phyloP scores from a whole-genome alignment of 805 yeast species.

The Suhomyces vadensis region DNA sequence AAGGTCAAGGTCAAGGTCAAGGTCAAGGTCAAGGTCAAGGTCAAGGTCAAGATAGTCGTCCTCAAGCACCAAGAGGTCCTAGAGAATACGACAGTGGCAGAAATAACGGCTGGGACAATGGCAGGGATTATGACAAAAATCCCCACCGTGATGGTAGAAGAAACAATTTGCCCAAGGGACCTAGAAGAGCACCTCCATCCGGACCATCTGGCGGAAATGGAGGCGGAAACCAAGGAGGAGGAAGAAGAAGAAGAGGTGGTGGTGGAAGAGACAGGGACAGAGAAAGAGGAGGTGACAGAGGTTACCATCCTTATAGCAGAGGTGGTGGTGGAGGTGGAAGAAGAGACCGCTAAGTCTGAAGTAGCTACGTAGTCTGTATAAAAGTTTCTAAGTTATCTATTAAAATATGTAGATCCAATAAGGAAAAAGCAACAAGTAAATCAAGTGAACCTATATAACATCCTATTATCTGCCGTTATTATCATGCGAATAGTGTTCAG shows the following conservation, averaged over 20 bases:
- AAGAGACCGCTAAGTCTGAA: not conserved
- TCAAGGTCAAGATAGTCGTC: slow-evolving; percentile 5
- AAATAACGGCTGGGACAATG: slow-evolving; percentile 20
- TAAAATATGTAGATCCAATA: too few relatives aligned
- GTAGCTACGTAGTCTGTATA: too few relatives aligned
- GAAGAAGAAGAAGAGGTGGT: slow-evolving; percentile 25
- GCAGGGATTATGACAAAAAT: slow-evolving; percentile 16
- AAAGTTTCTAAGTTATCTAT: too few relatives aligned
- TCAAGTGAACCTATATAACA: too few relatives aligned
- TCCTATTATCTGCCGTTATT: too few relatives aligned
- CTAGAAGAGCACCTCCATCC: slow-evolving; percentile 45
- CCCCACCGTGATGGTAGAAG: slow-evolving; percentile 26
- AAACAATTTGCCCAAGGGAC: slow-evolving; percentile 52
- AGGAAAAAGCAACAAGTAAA: too few relatives aligned
- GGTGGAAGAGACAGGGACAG: slow-evolving; percentile 30
- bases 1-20: slow-evolving; percentile 14
- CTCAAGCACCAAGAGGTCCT: slow-evolving; percentile 17
- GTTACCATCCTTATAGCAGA: slow-evolving; percentile 48
- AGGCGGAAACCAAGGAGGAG: slow-evolving; percentile 35
- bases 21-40: slow-evolving; percentile 32
- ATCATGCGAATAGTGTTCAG: too few relatives aligned
- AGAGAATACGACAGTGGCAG: slow-evolving; percentile 18
- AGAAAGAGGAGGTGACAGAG: slow-evolving; percentile 21
- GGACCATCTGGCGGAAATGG: slow-evolving; percentile 36
- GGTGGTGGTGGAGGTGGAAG: slow-evolving; percentile 24